Conservation (phyloP, 2,329 filamentous ascomycete genomes). For the Aaosphaeria pasadenensis region DNA sequence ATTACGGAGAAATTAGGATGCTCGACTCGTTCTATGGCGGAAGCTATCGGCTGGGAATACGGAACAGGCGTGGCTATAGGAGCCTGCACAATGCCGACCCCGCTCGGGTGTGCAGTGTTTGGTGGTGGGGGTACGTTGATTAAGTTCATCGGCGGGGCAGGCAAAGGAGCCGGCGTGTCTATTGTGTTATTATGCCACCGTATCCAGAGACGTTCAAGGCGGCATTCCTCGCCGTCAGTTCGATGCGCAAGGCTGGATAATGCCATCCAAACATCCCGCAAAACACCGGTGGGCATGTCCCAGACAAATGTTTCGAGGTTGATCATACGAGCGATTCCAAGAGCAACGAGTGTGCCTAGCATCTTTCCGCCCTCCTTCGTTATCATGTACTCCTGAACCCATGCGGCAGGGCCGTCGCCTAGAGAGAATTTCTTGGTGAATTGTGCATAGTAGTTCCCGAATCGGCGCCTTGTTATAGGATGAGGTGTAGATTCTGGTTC, state of each 20-base stretch:
- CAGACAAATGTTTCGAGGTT: conserved; percentile 80
- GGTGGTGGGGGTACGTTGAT: conserved; percentile 38
- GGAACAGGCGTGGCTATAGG: conserved; percentile 30
- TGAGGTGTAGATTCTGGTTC: conserved; percentile 13
- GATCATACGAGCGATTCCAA: conserved; percentile 77
- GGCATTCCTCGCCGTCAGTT: conserved; percentile 58
- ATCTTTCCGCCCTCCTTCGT: conserved; percentile 83
- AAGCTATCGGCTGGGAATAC: conserved; percentile 20
- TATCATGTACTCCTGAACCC: conserved; percentile 79
- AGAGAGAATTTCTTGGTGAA: conserved; percentile 80
- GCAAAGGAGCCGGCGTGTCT: conserved; percentile 36
- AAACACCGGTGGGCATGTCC: conserved; percentile 85
- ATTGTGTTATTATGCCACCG: conserved; percentile 76
- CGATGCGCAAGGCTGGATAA: conserved; percentile 68
- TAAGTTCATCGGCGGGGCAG: conserved; percentile 35
- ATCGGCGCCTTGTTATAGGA: conserved; percentile 43
- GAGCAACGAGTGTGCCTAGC: conserved; percentile 77
- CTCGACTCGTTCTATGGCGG: conserved; percentile 58
- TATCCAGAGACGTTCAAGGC: conserved; percentile 73
- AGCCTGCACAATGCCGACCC: conserved; percentile 26
- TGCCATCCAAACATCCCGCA: conserved; percentile 78
- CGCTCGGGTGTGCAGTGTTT: conserved; percentile 35
- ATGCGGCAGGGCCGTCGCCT: conserved; percentile 75
- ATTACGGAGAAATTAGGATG: conserved; percentile 78
- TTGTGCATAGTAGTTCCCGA: conserved; percentile 73